A percentile compares a stretch with the other conserved stretches of the same genome.
These are phyloP conservation scores for Nitzschia inconspicua DNA, from an alignment of 108 stramenopile genomes.

Conservation along the genomic window DNA sequence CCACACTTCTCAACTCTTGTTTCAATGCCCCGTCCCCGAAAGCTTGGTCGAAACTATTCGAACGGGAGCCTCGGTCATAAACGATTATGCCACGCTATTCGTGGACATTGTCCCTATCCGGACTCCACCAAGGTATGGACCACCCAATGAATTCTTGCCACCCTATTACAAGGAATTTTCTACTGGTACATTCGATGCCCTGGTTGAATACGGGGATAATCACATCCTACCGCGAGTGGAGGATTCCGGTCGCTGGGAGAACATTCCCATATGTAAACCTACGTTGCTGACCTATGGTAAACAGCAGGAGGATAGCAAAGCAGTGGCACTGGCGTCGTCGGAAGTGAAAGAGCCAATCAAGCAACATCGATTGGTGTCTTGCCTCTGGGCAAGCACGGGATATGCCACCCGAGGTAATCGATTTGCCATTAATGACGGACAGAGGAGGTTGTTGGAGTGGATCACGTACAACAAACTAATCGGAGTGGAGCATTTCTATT, in stretches of 20 bases:
- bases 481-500: conserved; percentile 84
- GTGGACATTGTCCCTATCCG: conserved; percentile 85
- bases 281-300: conserved; percentile 40
- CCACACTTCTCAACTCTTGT: conserved; percentile 74
- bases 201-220: conserved; percentile 63
- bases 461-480: conserved; percentile 68
- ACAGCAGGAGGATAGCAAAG: conserved; percentile 13
- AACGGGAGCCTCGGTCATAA: conserved; percentile 48
- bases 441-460: conserved; percentile 78
- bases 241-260: conserved; percentile 86
- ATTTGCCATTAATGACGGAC: conserved; percentile 69
- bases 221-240: conserved; percentile 71
- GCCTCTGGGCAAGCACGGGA: conserved; percentile 78
- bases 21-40: conserved; percentile 78
- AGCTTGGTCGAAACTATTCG: conserved; percentile 47
- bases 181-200: conserved; percentile 43
- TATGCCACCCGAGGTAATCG: conserved; percentile 76
- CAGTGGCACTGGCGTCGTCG: neutral
- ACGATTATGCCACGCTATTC: conserved; percentile 56
- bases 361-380: conserved; percentile 72
- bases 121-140: conserved; percentile 76
- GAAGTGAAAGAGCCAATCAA: conserved; percentile 8
- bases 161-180: conserved; percentile 49
- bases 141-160: conserved; percentile 61
- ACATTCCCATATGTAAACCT: conserved; percentile 74